Evolutionary conservation across 805 yeast genomes (phyloP).

Genomic region (Candida cerambycidarum): DNA sequence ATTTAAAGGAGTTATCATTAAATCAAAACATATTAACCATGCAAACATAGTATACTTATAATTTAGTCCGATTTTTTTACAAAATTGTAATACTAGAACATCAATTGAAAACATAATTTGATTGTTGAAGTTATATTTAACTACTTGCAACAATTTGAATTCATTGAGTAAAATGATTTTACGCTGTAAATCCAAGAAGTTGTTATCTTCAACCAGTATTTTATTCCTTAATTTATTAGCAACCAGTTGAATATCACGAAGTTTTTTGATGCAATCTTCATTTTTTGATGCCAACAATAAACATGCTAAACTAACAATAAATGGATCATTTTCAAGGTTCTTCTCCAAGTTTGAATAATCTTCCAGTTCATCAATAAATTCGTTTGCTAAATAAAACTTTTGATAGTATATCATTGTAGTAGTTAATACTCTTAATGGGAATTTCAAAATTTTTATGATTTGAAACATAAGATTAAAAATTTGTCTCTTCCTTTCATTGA

Average conservation of each 20-base stretch:
- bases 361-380: conserved; percentile 40
- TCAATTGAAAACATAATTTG: conserved; percentile 47
- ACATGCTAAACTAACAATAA: conserved; percentile 67
- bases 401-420: conserved; percentile 74
- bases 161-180: conserved; percentile 61
- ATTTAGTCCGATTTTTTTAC: conserved; percentile 48
- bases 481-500: conserved; percentile 52
- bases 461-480: conserved; percentile 55
- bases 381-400: conserved; percentile 64
- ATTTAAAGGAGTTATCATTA: conserved; percentile 65
- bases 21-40: conserved; percentile 62
- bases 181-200: conserved; percentile 51
- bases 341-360: conserved; percentile 31
- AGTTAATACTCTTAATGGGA: conserved; percentile 70
- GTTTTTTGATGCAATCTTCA: conserved; percentile 80
- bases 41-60: conserved; percentile 20
- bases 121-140: conserved; percentile 77
- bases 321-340: conserved; percentile 43
- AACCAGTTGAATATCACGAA: conserved; percentile 58
- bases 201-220: conserved; percentile 24
- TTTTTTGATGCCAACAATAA: conserved; percentile 71
- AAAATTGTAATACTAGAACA: conserved; percentile 60
- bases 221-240: conserved; percentile 42
- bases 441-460: conserved; percentile 52
- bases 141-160: conserved; percentile 69